Conservation (phyloP, 306 rosid genomes). For the Vicia villosa region DNA sequence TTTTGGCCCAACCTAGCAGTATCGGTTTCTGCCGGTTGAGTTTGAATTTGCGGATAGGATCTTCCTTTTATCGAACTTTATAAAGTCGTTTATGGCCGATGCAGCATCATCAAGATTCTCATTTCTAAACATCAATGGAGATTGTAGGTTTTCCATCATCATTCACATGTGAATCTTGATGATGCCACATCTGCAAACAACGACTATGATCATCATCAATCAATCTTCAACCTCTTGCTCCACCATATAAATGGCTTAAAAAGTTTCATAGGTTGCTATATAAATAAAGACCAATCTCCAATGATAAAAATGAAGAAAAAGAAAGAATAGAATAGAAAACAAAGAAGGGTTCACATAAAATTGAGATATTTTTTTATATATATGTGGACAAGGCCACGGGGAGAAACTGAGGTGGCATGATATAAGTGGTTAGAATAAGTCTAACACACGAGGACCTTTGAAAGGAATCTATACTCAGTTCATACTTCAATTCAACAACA, state of each 20-base stretch:
- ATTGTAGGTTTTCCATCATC: conserved; percentile 2
- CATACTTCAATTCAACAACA: conserved; percentile 33
- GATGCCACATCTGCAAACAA: conserved; percentile 90
- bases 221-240: neutral
- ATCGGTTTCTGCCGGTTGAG: too few relatives aligned
- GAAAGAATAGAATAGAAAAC: conserved; percentile 22
- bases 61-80: too few relatives aligned
- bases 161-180: conserved; percentile 94
- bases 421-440: conserved; percentile 43
- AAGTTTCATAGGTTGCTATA: neutral
- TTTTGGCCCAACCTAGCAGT: neutral
- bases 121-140: conserved; percentile 41
- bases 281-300: neutral
- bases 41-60: too few relatives aligned
- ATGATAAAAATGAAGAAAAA: conserved; percentile 29
- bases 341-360: conserved; percentile 13
- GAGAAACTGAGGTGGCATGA: conserved; percentile 49
- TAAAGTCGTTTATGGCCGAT: conserved; percentile 81
- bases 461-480: conserved; percentile 53
- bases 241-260: neutral
- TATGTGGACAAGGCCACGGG: conserved; percentile 49
- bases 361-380: conserved; percentile 30
- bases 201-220: conserved; percentile 50
- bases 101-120: conserved; percentile 99
- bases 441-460: conserved; percentile 39